phyloP scores from a whole-genome alignment of 306 rosid genomes.

The Ziziphus jujuba region DNA sequence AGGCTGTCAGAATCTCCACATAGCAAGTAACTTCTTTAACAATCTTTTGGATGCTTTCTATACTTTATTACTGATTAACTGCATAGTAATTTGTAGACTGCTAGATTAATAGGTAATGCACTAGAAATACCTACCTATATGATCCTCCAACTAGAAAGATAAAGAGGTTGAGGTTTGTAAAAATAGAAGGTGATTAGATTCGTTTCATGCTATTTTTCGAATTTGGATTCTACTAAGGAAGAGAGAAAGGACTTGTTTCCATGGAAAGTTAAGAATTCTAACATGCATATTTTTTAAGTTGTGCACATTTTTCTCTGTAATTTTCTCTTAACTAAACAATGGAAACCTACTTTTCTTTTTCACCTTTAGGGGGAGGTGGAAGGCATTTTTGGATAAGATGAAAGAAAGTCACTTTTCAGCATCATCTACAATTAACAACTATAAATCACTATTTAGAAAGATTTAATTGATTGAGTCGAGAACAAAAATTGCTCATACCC shows the following conservation, averaged over 20 bases:
- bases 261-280: too few relatives aligned
- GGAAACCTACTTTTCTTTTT: too few relatives aligned
- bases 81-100: constrained; percentile 13
- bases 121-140: background rate
- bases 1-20: constrained; percentile 39
- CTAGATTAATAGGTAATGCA: background rate
- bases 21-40: constrained; percentile 45
- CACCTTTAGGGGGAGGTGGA: background rate
- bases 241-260: too few relatives aligned
- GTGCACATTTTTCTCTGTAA: too few relatives aligned
- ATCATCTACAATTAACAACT: background rate
- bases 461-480: too few relatives aligned
- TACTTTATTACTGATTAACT: constrained; percentile 3
- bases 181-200: too few relatives aligned
- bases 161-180: too few relatives aligned
- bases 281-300: too few relatives aligned
- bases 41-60: constrained; percentile 13
- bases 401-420: background rate
- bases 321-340: too few relatives aligned
- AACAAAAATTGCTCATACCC: background rate
- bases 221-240: too few relatives aligned
- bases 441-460: background rate
- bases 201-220: too few relatives aligned
- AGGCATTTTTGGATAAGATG: background rate
- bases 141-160: too few relatives aligned